Conservation (phyloP, 352 stramenopile genomes). For the Globisporangium cylindrosporum region DNA sequence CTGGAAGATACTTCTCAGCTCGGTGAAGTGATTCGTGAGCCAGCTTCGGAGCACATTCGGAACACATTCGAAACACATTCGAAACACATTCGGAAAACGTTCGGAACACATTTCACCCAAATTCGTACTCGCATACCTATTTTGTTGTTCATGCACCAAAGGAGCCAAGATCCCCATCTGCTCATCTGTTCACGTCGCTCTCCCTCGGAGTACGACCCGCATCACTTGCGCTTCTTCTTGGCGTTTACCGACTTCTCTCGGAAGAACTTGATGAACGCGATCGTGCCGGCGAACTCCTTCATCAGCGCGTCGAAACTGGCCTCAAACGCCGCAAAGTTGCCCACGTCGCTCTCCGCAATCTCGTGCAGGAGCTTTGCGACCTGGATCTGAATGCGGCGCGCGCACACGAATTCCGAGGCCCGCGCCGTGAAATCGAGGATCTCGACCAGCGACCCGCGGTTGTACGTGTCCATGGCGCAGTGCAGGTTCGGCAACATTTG, state of each 20-base stretch:
- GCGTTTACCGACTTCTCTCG: conserved; percentile 20
- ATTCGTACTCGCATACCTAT: too few species aligned
- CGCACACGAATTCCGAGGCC: conserved; percentile 71
- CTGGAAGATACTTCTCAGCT: too few species aligned
- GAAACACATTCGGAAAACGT: too few species aligned
- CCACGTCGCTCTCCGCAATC: conserved; percentile 48
- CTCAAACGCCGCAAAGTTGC: conserved; percentile 35
- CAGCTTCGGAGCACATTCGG: too few species aligned
- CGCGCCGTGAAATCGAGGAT: conserved; percentile 64
- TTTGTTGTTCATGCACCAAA: too few species aligned
- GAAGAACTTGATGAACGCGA: conserved; percentile 39
- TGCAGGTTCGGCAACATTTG: conserved; percentile 51
- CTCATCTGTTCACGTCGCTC: too few species aligned
- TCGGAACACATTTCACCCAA: too few species aligned
- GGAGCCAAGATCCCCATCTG: too few species aligned
- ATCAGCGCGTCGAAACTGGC: conserved; percentile 20
- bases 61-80: too few species aligned
- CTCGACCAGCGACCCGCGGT: conserved; percentile 53
- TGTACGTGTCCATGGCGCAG: conserved; percentile 31
- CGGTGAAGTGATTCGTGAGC: too few species aligned
- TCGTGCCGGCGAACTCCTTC: conserved; percentile 30
- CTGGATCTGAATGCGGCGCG: conserved; percentile 58
- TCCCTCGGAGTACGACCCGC: too few species aligned
- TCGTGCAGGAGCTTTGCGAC: conserved; percentile 56
- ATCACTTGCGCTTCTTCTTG: conserved; percentile 26